Base-by-base conservation (phyloP, 305 asterid genomes). In the Fraxinus angustifolia region DNA sequence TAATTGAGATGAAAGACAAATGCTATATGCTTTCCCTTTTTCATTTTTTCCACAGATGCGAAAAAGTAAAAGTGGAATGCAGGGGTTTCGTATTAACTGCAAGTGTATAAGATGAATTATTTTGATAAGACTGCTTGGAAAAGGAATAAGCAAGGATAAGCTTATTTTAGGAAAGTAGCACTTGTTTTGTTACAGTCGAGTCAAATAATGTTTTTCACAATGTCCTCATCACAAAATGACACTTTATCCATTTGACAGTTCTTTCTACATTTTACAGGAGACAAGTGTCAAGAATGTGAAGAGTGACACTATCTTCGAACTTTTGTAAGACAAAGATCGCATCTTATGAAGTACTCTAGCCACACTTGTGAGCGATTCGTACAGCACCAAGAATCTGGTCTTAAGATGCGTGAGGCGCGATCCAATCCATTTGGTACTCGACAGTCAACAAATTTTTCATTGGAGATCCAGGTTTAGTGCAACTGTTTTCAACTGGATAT, bases 201-300 rank as follows among this genome's bases (percentile, higher is more conserved):
- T 67, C 7, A 7, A 10, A 60, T 40, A 38, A n/a, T 10, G 23
- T 73, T 80, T 73, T 60, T 42, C 10, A 40, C 3, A 31, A 42
- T 81, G 33, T 75, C 76, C 28, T 30, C 38, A 4, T 31, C 40
- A 45, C 40, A 68, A 76, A 76, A 67, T 67, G 77, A 21, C 36
- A 34, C 83, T 73, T 34, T 34, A 83, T 5, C 17, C 62, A 26
- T 65, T 74, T 35, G 77, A 76, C 83, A 35, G 6, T 68, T 75
- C 58, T 77, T 2, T 8, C 34, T 58, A 16, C 77, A 19, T 72
- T 35, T 73, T 60, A 35, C 38, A 30, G 78, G 76, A 75, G 80
- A 48, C 6, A 31, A 48, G 35, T n/a, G 23, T 70, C 33, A 1
- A 48, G 56, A 33, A 70, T 70, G 75, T 70, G 75, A 70, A 70